Evolutionary conservation across 106 monocot genomes (phyloP).

Genomic region (Platanthera zijinensis): DNA sequence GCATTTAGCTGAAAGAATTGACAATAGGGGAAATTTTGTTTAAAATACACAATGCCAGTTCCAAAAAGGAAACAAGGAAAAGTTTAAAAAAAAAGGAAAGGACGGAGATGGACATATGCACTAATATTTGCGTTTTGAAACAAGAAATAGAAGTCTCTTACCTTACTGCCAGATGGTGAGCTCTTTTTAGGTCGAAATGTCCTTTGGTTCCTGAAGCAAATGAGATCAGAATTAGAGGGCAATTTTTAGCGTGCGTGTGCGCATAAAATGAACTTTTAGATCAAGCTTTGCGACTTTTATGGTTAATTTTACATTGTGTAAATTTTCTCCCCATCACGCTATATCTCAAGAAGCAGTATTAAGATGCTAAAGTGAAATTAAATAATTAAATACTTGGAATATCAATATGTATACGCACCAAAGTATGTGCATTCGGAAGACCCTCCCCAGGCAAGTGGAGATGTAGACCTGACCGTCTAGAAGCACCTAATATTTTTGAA

Average conservation of each 20-base stretch:
- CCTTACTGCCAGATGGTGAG: constrained; percentile 98
- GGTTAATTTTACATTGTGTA: background rate
- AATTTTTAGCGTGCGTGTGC: background rate
- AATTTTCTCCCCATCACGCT: background rate
- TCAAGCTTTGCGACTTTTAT: background rate
- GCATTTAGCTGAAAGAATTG: background rate
- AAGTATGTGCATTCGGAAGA: too few species aligned
- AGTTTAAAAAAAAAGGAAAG: background rate
- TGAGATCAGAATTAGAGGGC: background rate
- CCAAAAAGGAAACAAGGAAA: background rate
- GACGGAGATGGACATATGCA: background rate
- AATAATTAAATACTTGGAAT: background rate
- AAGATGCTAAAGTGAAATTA: background rate
- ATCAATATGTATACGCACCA: too few species aligned
- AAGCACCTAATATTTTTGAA: too few species aligned
- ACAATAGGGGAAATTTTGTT: background rate
- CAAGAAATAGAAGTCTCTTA: constrained; percentile 10
- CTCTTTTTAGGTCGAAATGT: constrained; percentile 98
- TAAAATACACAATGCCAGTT: background rate
- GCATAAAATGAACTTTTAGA: background rate
- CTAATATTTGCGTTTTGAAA: background rate
- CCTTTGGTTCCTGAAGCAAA: constrained; percentile 68
- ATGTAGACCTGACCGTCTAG: too few species aligned
- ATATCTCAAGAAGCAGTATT: background rate
- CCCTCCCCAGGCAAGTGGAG: too few species aligned